Base-by-base conservation (phyloP, 768 basidiomycete genomes). In the Austroboletus eburneus region DNA sequence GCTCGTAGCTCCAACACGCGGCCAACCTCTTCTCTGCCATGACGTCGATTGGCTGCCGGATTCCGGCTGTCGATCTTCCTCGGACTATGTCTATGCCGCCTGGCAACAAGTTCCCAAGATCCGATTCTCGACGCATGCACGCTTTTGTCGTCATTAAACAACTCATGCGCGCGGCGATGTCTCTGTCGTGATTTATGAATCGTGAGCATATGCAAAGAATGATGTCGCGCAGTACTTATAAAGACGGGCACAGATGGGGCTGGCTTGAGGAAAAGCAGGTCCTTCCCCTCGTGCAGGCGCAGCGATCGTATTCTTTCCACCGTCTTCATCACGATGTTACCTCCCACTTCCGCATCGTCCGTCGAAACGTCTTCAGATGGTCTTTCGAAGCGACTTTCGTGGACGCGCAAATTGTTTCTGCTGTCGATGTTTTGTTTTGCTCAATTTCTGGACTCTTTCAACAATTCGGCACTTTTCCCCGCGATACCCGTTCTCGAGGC, bases 391-490 rank as follows among this genome's bases (percentile, higher is more conserved):
- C 42, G 3, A 18, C 49, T 64, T 43, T 67, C 61, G 33, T 48
- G 37, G 39, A 39, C 48, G 25, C 62, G 56, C 44, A 71, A 62
- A 57, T 44, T 40, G 3, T n/a, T 62, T 18, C 48, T 76, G 16
- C 58, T 77, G 2, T 25, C 52, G 10, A 47, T 72, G 13, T 67
- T 75, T 33, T 75, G 72, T 50, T 58, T 67, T n/a, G 69, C 73
- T 16, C 65, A 71, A 39, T 74, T 72, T 50, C 54, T 75, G 43
- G 76, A 77, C 29, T 55, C 69, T 12, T 70, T 77, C 59, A 71
- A 69, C 52, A 72, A 69, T 47, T 65, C 69, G 16, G 62, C 70
- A 22, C 59, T 72, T 18, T 67, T 72, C 36, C 58, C 71, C 6
- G 70, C 67, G 10, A 65, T 75, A 37, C 72, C 72, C 17, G 56